Conservation (phyloP, 1,284 basidiomycete species). For the Acaromyces ingoldii region DNA sequence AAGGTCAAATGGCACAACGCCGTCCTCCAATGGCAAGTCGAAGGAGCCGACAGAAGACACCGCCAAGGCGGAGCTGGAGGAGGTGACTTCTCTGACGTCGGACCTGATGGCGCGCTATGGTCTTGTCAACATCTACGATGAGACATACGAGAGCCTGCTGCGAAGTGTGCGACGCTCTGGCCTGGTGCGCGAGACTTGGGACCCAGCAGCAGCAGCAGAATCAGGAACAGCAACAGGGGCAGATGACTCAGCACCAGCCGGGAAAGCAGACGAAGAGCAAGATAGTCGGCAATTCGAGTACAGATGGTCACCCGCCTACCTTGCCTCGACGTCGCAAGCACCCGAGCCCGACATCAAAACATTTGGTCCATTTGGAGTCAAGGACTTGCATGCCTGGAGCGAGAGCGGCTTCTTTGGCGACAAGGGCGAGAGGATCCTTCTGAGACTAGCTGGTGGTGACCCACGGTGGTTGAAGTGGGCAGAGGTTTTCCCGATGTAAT, state of each 20-base stretch:
- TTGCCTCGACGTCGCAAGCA: conserved; percentile 24
- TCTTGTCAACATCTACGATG: conserved; percentile 44
- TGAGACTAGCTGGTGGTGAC: conserved; percentile 11
- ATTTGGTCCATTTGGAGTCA: conserved; percentile 37
- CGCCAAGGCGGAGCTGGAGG: conserved; percentile 23
- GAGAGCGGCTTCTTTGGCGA: conserved; percentile 45
- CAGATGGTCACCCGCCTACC: conserved; percentile 42
- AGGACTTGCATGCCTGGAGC: conserved; percentile 34
- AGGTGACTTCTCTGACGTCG: conserved; percentile 36
- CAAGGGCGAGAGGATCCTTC: conserved; percentile 29
- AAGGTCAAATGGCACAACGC: conserved; percentile 8
- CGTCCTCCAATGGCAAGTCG: conserved; percentile 3
- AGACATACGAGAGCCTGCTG: conserved; percentile 40
- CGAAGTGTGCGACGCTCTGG: conserved; percentile 34
- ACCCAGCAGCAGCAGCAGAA: conserved; percentile 26
- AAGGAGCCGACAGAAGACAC: conserved; percentile 3
- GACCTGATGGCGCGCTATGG: conserved; percentile 43
- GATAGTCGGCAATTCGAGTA: conserved; percentile 28
- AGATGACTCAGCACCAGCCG: neutral
- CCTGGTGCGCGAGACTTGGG: conserved; percentile 40
- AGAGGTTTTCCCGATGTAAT: too few relatives aligned
- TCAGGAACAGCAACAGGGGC: neutral
- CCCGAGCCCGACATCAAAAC: conserved; percentile 29
- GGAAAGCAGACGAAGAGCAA: neutral
- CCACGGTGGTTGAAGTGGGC: neutral